Evolutionary conservation across 495 filamentous ascomycete genomes (phyloP).

Genomic region (Amorphotheca resinae): DNA sequence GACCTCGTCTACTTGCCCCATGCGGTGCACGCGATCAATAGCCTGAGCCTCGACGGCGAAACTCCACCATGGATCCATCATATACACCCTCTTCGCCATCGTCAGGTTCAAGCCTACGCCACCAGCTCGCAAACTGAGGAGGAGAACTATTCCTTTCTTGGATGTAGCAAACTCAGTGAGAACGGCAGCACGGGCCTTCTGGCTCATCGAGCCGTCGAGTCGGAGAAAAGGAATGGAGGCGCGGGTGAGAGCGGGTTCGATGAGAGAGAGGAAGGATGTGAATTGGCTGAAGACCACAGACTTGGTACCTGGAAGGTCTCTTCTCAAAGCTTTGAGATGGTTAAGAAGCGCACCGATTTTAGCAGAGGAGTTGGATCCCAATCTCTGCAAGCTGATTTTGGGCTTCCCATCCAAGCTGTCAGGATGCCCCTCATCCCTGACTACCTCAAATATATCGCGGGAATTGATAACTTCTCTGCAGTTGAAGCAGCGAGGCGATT

Average conservation of each 20-base stretch:
- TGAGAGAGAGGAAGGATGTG: conserved; percentile 87
- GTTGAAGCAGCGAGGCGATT: conserved; percentile 71
- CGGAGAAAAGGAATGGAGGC: conserved; percentile 68
- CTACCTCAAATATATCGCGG: conserved; percentile 82
- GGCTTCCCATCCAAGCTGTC: conserved; percentile 30
- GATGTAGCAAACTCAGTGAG: conserved; percentile 54
- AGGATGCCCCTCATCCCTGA: conserved; percentile 38
- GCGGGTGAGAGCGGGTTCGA: conserved; percentile 60
- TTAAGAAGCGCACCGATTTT: conserved; percentile 73
- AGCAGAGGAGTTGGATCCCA: conserved; percentile 67
- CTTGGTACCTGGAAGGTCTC: conserved; percentile 54
- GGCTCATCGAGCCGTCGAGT: conserved; percentile 81
- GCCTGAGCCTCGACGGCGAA: conserved; percentile 95
- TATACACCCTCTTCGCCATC: conserved; percentile 73
- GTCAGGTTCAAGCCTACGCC: conserved; percentile 93
- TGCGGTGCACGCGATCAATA: conserved; percentile 96
- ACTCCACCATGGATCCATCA: conserved; percentile 99
- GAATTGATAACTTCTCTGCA: conserved; percentile 74
- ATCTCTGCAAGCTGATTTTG: conserved; percentile 68
- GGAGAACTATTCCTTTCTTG: conserved; percentile 45
- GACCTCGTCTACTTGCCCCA: conserved; percentile 87
- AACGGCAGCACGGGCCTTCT: conserved; percentile 68
- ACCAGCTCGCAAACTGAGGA: conserved; percentile 80
- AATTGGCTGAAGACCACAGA: conserved; percentile 94
- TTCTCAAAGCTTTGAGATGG: conserved; percentile 55